Conservation (phyloP, 331 rosid genomes). For the Saraca asoca region DNA sequence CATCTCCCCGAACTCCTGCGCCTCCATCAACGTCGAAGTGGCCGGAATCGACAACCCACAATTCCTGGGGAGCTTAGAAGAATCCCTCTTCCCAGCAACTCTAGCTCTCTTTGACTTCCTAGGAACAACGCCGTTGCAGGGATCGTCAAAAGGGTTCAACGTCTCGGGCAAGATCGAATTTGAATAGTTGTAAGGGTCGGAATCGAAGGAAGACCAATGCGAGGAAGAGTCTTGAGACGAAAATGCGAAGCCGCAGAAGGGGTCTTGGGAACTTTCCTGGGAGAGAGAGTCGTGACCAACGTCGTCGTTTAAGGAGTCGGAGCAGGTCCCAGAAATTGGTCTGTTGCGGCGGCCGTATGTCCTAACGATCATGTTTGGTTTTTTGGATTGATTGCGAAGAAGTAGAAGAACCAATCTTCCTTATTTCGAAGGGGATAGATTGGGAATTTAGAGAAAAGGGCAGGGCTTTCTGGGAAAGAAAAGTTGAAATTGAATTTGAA, state of each 20-base stretch:
- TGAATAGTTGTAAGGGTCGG: constrained; percentile 47
- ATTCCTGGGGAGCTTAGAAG: constrained; percentile 13
- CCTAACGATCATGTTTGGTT: constrained; percentile 43
- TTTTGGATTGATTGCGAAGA: constrained; percentile 15
- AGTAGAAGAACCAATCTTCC: constrained; percentile 5
- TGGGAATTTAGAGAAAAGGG: constrained; percentile 25
- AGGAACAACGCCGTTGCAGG: constrained; percentile 34
- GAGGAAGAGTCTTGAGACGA: constrained; percentile 79
- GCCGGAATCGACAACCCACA: constrained; percentile 35
- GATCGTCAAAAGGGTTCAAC: constrained; percentile 32
- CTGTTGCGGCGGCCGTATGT: constrained; percentile 53
- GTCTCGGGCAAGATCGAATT: constrained; percentile 34
- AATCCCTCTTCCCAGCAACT: constrained; percentile 23
- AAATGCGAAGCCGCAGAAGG: constrained; percentile 48
- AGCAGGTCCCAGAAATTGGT: constrained; percentile 40
- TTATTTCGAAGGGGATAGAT: constrained; percentile 15
- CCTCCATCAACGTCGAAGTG: constrained; percentile 64
- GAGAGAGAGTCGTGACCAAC: constrained; percentile 39
- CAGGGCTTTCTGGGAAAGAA: constrained; percentile 38
- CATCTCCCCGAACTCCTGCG: constrained; percentile 72
- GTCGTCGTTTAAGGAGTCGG: constrained; percentile 48
- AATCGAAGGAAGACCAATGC: constrained; percentile 71
- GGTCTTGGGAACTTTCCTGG: constrained; percentile 53
- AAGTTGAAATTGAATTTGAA: neutral
- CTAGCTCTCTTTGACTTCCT: constrained; percentile 46